These are phyloP conservation scores for Curvularia hawaiiensis DNA, from an alignment of 2,329 filamentous ascomycete species.

Conservation along the genomic window DNA sequence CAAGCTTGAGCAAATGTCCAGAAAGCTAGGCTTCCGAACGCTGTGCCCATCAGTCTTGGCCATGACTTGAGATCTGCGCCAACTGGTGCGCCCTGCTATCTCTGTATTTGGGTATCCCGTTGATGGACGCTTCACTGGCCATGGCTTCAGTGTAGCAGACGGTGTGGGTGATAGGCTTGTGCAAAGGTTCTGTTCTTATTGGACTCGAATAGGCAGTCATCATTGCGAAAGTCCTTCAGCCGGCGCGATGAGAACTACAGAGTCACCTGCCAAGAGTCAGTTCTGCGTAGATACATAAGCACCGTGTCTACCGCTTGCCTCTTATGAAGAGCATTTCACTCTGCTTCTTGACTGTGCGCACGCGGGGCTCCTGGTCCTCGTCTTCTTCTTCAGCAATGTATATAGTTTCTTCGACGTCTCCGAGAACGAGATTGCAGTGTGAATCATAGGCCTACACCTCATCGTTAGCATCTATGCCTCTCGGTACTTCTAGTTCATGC, in stretches of 20 bases:
- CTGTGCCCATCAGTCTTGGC: not conserved
- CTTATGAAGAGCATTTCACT: slow-evolving; percentile 98
- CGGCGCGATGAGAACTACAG: slow-evolving; percentile 56
- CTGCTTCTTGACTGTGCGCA: slow-evolving; percentile 86
- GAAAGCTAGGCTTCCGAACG: not conserved
- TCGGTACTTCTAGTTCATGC: not conserved
- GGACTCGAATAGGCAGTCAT: slow-evolving; percentile 13
- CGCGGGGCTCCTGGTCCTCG: slow-evolving; percentile 66
- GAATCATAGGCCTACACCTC: slow-evolving; percentile 85
- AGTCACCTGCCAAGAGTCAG: slow-evolving; percentile 49
- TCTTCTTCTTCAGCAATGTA: slow-evolving; percentile 91
- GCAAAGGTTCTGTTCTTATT: slow-evolving; percentile 12
- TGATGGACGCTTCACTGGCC: slow-evolving; percentile 6
- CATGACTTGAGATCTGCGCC: not conserved
- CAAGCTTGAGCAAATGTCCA: not conserved
- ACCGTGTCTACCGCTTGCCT: slow-evolving; percentile 60
- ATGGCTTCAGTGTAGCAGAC: slow-evolving; percentile 1
- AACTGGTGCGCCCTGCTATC: slow-evolving; percentile 7
- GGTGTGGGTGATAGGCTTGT: slow-evolving; percentile 1
- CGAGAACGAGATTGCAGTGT: slow-evolving; percentile 95
- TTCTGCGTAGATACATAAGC: not conserved
- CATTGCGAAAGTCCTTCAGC: slow-evolving; percentile 38
- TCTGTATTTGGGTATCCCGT: slow-evolving; percentile 32
- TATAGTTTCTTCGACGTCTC: slow-evolving; percentile 96
- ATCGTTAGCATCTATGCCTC: slow-evolving; percentile 15